A percentile compares a stretch with the other conserved stretches of the same genome.
phyloP scores from a whole-genome alignment of 169 alveolate genomes.

The Plasmodium malariae region DNA sequence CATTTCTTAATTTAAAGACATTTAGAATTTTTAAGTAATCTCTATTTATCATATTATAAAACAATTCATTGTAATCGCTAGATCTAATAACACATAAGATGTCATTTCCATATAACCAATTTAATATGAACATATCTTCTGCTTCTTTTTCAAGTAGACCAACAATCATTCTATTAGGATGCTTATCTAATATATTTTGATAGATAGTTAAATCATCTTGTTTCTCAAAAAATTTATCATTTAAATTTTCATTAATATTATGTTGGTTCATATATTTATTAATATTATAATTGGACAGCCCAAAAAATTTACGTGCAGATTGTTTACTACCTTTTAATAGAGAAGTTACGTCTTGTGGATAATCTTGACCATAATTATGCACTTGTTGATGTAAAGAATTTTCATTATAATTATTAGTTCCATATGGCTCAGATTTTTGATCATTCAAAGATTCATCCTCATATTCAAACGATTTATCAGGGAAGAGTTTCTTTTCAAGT shows the following conservation, averaged over 20 bases:
- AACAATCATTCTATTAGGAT: conserved; percentile 10
- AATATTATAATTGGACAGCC: background rate
- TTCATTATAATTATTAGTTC: too few relatives aligned
- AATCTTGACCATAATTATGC: background rate
- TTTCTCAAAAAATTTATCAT: conserved; percentile 17
- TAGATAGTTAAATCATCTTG: background rate
- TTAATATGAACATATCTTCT: conserved; percentile 22
- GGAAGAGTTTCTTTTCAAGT: too few relatives aligned
- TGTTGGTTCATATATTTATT: background rate
- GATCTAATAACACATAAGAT: conserved; percentile 38
- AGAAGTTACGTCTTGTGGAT: background rate
- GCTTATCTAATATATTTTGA: conserved; percentile 2
- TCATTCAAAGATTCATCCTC: too few relatives aligned
- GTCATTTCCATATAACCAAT: conserved; percentile 55
- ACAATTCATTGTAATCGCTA: background rate
- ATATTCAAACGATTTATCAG: too few relatives aligned
- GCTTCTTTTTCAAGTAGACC: conserved; percentile 1
- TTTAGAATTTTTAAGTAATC: conserved; percentile 39
- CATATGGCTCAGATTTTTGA: too few relatives aligned
- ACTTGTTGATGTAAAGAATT: too few relatives aligned
- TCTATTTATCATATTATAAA: conserved; percentile 15
- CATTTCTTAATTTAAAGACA: conserved; percentile 13
- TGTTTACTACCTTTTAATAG: background rate
- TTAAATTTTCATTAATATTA: conserved; percentile 12
- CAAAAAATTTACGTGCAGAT: background rate